phyloP scores from a whole-genome alignment of 257 asterid species.

The Marsdenia floribunda region DNA sequence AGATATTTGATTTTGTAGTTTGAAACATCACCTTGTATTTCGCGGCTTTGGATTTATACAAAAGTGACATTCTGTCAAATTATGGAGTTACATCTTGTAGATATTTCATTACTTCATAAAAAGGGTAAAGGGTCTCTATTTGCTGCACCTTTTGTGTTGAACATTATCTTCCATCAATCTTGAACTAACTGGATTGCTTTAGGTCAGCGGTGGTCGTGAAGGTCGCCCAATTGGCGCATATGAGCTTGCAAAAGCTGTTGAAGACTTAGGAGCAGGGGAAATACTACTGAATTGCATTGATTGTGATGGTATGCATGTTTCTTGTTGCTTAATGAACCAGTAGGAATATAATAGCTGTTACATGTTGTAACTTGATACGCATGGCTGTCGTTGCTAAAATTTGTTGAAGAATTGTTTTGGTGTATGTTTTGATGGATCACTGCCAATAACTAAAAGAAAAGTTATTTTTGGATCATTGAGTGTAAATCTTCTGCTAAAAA shows the following conservation, averaged over 20 bases:
- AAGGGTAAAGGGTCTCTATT: background rate
- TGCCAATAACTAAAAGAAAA: background rate
- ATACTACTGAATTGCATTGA: conserved; percentile 91
- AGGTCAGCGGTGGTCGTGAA: conserved; percentile 97
- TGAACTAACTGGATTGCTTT: conserved; percentile 4
- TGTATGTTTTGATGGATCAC: background rate
- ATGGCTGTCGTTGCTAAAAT: background rate
- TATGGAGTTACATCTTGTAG: background rate
- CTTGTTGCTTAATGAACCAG: background rate
- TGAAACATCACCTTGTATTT: background rate
- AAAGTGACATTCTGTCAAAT: background rate
- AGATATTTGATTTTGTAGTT: background rate
- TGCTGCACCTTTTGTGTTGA: background rate
- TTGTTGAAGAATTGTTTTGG: background rate
- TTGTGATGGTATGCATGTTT: conserved; percentile 66
- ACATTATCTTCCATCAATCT: background rate
- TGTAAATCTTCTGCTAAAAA: background rate
- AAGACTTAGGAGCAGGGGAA: conserved; percentile 98
- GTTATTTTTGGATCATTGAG: background rate
- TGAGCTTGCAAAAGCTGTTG: conserved; percentile 96
- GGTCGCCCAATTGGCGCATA: conserved; percentile 95
- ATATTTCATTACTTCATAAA: background rate
- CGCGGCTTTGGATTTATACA: background rate
- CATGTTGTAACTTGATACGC: background rate
- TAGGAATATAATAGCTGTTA: background rate